Conservation (phyloP, 2,329 filamentous ascomycete species). For the Sclerotinia glacialis region DNA sequence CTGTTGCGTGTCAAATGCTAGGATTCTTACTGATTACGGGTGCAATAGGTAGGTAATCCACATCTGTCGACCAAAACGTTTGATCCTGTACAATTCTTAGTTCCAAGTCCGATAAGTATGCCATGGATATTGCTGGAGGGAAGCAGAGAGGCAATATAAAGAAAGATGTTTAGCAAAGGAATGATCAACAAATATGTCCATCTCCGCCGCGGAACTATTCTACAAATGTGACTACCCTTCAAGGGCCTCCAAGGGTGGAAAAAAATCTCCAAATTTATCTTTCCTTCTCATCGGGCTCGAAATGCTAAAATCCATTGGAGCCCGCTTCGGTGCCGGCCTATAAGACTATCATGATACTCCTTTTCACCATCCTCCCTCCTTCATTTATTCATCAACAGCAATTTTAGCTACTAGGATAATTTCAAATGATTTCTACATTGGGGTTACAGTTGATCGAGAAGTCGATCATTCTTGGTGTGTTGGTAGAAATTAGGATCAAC, state of each 20-base stretch:
- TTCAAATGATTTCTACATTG: background rate
- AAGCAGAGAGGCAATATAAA: too few species aligned
- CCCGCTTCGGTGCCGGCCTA: background rate
- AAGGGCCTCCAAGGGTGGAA: background rate
- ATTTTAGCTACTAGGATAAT: background rate
- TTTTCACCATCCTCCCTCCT: background rate
- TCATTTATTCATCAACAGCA: background rate
- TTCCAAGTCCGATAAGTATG: too few species aligned
- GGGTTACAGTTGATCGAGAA: background rate
- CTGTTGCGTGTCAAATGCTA: slow-evolving; percentile 7
- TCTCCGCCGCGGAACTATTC: background rate
- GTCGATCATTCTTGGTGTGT: background rate
- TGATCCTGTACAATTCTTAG: background rate
- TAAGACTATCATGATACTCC: background rate
- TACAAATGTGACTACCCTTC: background rate
- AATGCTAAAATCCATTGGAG: background rate
- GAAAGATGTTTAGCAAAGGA: background rate
- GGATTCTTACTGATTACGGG: background rate
- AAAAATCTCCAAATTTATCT: background rate
- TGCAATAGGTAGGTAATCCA: background rate
- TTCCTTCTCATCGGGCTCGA: background rate
- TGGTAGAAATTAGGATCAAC: slow-evolving; percentile 2
- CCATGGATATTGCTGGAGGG: too few species aligned
- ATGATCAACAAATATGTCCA: background rate
- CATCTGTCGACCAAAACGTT: background rate